Conservation (phyloP, 176 grass and related monocot species). For the Panicum miliaceum region DNA sequence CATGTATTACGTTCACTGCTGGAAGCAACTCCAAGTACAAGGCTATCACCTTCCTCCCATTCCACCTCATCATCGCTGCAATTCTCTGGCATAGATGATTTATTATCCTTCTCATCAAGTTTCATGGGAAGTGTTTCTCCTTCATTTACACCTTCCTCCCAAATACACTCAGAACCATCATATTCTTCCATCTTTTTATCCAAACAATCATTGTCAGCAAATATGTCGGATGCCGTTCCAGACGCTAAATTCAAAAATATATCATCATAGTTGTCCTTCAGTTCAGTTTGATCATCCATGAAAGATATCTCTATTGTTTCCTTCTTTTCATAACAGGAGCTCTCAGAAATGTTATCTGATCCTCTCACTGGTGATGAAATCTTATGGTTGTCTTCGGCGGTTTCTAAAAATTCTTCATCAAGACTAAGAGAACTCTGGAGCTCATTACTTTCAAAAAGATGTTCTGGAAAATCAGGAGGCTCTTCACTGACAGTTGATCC, state of each 20-base stretch:
- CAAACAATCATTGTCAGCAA: conserved; percentile 23
- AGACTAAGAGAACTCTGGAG: conserved; percentile 36
- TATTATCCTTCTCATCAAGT: conserved; percentile 39
- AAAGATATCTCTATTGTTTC: conserved; percentile 87
- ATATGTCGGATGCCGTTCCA: conserved; percentile 49
- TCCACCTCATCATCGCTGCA: conserved; percentile 61
- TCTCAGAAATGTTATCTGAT: conserved; percentile 38
- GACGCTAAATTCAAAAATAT: conserved; percentile 87
- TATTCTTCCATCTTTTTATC: conserved; percentile 52
- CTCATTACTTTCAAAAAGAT: conserved; percentile 55
- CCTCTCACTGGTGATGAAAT: conserved; percentile 31
- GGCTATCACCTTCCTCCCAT: conserved; percentile 72
- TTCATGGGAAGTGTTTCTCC: conserved; percentile 40
- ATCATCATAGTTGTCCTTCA: conserved; percentile 64
- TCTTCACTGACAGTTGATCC: conserved; percentile 48
- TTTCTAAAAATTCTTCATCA: conserved; percentile 50
- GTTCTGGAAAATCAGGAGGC: conserved; percentile 47
- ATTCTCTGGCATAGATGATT: conserved; percentile 50
- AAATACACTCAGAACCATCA: conserved; percentile 67
- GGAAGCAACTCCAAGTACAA: conserved; percentile 61
- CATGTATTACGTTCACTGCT: conserved; percentile 48
- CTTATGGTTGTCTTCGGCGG: conserved; percentile 20
- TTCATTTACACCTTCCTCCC: conserved; percentile 72
- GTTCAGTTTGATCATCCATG: conserved; percentile 60
- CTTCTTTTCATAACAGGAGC: conserved; percentile 42